phyloP scores from a whole-genome alignment of 192 early-diverging fungal species.

The Coemansia sp. region DNA sequence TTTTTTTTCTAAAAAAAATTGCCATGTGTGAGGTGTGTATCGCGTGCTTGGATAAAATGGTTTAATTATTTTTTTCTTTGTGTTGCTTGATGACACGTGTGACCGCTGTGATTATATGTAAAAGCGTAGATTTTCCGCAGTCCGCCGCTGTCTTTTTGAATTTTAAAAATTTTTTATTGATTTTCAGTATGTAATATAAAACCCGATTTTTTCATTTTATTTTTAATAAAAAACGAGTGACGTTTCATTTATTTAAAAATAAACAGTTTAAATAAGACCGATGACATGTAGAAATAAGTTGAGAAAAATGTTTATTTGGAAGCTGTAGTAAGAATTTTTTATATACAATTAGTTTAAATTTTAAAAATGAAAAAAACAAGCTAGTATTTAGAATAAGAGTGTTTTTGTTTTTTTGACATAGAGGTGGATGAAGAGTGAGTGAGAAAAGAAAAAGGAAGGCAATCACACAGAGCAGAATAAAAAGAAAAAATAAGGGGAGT shows the following conservation, averaged over 20 bases:
- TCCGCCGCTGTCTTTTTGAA: not conserved
- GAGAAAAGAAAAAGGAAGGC: not conserved
- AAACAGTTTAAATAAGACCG: not conserved
- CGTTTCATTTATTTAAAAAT: constrained; percentile 3
- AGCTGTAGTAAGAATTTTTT: not conserved
- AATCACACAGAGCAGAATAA: not conserved
- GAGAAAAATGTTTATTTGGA: not conserved
- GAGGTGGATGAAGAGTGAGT: not conserved
- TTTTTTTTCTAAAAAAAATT: constrained; percentile 2
- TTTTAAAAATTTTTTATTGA: not conserved
- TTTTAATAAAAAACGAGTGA: not conserved
- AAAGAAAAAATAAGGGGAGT: not conserved
- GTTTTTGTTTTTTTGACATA: not conserved
- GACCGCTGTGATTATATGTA: not conserved
- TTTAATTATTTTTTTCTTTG: not conserved
- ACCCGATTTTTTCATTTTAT: not conserved
- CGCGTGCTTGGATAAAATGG: not conserved
- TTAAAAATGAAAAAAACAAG: not conserved
- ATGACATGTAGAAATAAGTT: not conserved
- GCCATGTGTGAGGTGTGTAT: not conserved
- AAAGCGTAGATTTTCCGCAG: not conserved
- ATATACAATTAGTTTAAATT: not conserved
- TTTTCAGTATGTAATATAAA: not conserved
- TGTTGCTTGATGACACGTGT: not conserved
- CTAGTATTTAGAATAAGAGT: not conserved